A percentile compares a stretch with the other conserved stretches of the same genome.
These are phyloP conservation scores for Chalciporus piperatus DNA, from an alignment of 768 basidiomycete genomes.

Conservation along the genomic window DNA sequence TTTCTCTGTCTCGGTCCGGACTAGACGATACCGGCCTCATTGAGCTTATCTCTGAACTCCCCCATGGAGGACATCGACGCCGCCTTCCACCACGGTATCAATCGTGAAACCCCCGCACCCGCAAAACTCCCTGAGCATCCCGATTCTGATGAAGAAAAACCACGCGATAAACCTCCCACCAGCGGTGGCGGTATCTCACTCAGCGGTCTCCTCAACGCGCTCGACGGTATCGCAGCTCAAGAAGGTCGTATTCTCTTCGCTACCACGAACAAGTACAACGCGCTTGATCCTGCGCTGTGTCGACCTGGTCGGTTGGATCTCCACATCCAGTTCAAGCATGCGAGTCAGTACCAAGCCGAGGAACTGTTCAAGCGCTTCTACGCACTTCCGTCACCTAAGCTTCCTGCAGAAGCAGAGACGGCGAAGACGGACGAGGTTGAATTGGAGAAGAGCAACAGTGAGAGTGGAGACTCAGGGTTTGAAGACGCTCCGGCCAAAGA, in stretches of 20 bases:
- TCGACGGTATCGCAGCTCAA: constrained; percentile 76
- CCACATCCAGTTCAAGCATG: constrained; percentile 73
- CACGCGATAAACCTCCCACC: constrained; percentile 5
- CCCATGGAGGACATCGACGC: constrained; percentile 88
- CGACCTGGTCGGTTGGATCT: constrained; percentile 82
- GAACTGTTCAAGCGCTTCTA: constrained; percentile 72
- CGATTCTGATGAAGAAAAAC: constrained; percentile 8
- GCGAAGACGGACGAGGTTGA: neutral
- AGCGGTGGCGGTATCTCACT: constrained; percentile 49
- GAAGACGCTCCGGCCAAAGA: neutral
- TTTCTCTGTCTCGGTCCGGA: constrained; percentile 61
- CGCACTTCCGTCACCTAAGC: constrained; percentile 33
- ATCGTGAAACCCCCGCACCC: constrained; percentile 24
- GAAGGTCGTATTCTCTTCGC: constrained; percentile 80
- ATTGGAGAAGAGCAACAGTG: too few species aligned
- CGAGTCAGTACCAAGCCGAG: constrained; percentile 63
- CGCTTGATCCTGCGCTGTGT: constrained; percentile 70
- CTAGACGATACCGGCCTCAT: constrained; percentile 62
- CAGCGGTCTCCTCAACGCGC: constrained; percentile 73
- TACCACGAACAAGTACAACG: constrained; percentile 69
- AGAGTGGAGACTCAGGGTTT: neutral
- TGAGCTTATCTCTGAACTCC: constrained; percentile 58
- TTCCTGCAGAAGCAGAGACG: neutral
- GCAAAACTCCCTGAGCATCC: neutral
- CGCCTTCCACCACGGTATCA: constrained; percentile 53